Evolutionary conservation across 1,139 yeast species (phyloP).

Genomic region (Debaryomycetaceae sp.): DNA sequence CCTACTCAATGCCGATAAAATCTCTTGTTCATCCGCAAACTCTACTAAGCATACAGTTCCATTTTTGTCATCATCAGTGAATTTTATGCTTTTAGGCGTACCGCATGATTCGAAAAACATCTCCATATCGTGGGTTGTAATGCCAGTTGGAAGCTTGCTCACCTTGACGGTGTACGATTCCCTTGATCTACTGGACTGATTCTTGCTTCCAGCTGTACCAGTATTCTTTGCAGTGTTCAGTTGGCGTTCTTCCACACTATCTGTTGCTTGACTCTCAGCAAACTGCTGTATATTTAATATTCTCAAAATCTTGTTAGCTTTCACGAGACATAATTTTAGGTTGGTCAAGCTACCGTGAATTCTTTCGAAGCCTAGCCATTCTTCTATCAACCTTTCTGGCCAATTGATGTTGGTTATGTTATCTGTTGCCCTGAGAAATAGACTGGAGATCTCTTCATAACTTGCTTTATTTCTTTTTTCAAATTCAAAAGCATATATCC

Average conservation of each 20-base stretch:
- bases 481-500: conserved; percentile 45
- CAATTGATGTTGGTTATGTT: conserved; percentile 35
- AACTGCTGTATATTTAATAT: conserved; percentile 4
- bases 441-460: conserved; percentile 13
- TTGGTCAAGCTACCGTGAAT: conserved; percentile 27
- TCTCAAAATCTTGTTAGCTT: conserved; percentile 17
- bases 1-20: conserved; percentile 60
- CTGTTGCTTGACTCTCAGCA: background rate
- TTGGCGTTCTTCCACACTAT: background rate
- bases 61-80: conserved; percentile 15
- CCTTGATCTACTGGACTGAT: conserved; percentile 41
- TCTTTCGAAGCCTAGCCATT: conserved; percentile 39
- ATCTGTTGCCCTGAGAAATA: conserved; percentile 32
- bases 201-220: background rate
- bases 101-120: conserved; percentile 64
- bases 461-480: conserved; percentile 26
- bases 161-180: conserved; percentile 55
- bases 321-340: conserved; percentile 18
- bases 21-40: conserved; percentile 46
- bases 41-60: conserved; percentile 48
- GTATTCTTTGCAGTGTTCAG: conserved; percentile 3
- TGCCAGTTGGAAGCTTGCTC: conserved; percentile 28
- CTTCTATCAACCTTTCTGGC: conserved; percentile 51
- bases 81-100: conserved; percentile 27
- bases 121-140: conserved; percentile 30